Evolutionary conservation across 2,329 filamentous ascomycete species (phyloP).

Genomic region (Mariannaea elegans): DNA sequence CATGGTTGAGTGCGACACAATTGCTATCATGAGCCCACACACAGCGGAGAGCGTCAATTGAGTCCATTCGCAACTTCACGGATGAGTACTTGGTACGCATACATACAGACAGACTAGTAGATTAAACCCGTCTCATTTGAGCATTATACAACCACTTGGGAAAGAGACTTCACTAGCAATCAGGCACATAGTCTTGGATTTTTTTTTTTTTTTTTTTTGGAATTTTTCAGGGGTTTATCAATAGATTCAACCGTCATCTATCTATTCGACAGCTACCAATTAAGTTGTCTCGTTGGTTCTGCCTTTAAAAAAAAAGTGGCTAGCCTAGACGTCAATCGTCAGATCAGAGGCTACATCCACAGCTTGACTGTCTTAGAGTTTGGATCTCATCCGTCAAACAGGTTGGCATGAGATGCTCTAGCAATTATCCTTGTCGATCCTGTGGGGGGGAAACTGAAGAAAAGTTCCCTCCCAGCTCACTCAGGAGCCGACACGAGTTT

Average conservation of each 20-base stretch:
- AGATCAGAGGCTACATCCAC: constrained; percentile 44
- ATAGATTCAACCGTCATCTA: constrained; percentile 66
- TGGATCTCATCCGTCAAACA: constrained; percentile 32
- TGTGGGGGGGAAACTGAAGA: constrained; percentile 22
- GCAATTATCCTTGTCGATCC: constrained; percentile 30
- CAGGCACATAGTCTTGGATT: too few relatives aligned
- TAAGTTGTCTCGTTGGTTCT: constrained; percentile 34
- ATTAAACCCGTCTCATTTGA: too few relatives aligned
- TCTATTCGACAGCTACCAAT: constrained; percentile 30
- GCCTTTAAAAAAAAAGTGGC: constrained; percentile 42
- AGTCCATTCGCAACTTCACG: neutral
- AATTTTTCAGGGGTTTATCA: constrained; percentile 40
- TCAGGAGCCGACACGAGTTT: constrained; percentile 41
- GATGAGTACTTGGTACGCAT: neutral
- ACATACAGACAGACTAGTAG: neutral
- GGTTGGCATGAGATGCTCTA: constrained; percentile 34
- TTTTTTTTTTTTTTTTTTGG: neutral
- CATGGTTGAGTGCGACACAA: neutral
- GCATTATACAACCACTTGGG: neutral
- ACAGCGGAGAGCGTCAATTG: neutral
- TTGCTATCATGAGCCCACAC: too few relatives aligned
- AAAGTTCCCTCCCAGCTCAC: constrained; percentile 35
- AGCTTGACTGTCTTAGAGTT: constrained; percentile 32
- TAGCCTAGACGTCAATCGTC: constrained; percentile 43
- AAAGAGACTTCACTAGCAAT: neutral